Conservation (phyloP, 2,329 filamentous ascomycete genomes). For the Venturia oleaginea region DNA sequence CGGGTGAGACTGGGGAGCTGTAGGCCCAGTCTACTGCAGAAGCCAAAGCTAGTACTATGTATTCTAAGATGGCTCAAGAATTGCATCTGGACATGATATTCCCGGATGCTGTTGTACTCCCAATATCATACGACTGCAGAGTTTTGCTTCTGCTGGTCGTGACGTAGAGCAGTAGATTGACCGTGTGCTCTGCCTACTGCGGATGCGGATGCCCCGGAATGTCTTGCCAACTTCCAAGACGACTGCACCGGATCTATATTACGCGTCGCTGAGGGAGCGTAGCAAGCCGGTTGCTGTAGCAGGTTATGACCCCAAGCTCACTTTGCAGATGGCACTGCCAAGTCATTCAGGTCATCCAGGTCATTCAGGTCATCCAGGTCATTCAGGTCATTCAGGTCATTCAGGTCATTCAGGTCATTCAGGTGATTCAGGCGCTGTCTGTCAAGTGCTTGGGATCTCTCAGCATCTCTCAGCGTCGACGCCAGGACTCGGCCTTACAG, state of each 20-base stretch:
- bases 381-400: too few relatives aligned
- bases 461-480: background rate
- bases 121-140: background rate
- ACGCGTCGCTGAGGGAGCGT: background rate
- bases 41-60: background rate
- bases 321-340: background rate
- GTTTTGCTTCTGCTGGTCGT: background rate
- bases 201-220: background rate
- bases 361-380: too few relatives aligned
- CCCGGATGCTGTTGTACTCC: background rate
- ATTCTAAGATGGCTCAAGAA: background rate
- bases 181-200: background rate
- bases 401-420: too few relatives aligned
- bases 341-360: too few relatives aligned
- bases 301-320: background rate
- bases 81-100: background rate
- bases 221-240: background rate
- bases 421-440: background rate
- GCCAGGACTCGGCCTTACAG: background rate
- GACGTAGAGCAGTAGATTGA: conserved; percentile 4
- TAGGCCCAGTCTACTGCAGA: background rate
- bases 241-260: background rate
- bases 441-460: background rate
- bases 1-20: background rate
- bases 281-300: background rate